Percentiles rank a stretch among this genome's conserved stretches.
Conservation (phyloP, 1,284 basidiomycete genomes). For the Cutaneotrichosporon spelunceum region DNA sequence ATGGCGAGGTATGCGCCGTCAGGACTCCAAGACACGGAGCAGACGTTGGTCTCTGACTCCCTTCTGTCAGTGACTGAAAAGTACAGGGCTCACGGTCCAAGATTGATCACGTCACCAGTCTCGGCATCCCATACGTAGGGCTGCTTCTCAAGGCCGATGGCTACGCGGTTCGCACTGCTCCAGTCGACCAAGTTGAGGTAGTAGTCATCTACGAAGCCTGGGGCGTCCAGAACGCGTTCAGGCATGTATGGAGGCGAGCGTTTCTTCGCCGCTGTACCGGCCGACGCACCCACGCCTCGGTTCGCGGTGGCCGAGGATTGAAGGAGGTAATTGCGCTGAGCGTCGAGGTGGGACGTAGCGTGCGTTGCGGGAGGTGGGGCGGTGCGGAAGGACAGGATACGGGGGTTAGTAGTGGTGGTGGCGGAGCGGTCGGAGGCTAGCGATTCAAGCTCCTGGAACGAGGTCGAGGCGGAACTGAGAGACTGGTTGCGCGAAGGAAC, state of each 20-base stretch:
- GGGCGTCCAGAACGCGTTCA: slow-evolving; percentile 92
- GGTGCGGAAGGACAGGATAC: slow-evolving; percentile 49
- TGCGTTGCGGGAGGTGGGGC: slow-evolving; percentile 46
- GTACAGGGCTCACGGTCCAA: slow-evolving; percentile 47
- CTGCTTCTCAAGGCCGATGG: slow-evolving; percentile 75
- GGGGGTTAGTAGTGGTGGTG: slow-evolving; percentile 27
- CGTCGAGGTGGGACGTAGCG: slow-evolving; percentile 46
- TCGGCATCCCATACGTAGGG: slow-evolving; percentile 94
- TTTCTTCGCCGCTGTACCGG: slow-evolving; percentile 30
- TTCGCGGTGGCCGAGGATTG: slow-evolving; percentile 34
- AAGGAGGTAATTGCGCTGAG: slow-evolving; percentile 45
- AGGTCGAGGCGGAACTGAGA: slow-evolving; percentile 31
- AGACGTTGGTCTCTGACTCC: slow-evolving; percentile 62
- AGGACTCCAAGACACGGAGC: slow-evolving; percentile 77
- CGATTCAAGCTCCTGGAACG: slow-evolving; percentile 12
- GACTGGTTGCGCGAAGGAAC: slow-evolving; percentile 46
- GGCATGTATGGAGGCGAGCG: slow-evolving; percentile 58
- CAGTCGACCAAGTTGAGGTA: slow-evolving; percentile 93
- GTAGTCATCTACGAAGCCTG: slow-evolving; percentile 92
- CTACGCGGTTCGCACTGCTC: slow-evolving; percentile 80
- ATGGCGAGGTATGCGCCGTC: slow-evolving; percentile 85
- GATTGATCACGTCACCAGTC: slow-evolving; percentile 71
- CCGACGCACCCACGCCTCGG: slow-evolving; percentile 27
- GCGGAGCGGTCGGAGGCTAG: not conserved
- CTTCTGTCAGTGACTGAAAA: not conserved